Percentiles rank a stretch among this genome's conserved stretches.
phyloP scores from a whole-genome alignment of 2,329 filamentous ascomycete genomes.

The Fusarium brachygibbosum region DNA sequence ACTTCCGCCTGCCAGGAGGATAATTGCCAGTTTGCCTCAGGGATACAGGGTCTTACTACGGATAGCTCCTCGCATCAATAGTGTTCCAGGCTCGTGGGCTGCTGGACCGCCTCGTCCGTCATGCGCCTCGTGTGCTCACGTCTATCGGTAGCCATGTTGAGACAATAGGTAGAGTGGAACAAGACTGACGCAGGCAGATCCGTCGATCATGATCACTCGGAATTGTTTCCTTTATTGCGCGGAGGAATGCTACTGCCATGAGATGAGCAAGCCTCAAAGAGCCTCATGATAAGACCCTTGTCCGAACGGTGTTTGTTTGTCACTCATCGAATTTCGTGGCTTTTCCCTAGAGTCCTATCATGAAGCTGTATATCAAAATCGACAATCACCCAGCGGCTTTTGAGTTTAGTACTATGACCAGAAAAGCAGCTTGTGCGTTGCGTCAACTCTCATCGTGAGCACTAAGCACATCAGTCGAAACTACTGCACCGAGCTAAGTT shows the following conservation, averaged over 20 bases:
- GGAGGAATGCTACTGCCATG: constrained; percentile 20
- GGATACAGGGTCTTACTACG: constrained; percentile 10
- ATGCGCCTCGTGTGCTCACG: constrained; percentile 37
- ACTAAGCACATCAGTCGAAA: constrained; percentile 37
- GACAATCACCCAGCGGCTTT: constrained; percentile 43
- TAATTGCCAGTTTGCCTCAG: constrained; percentile 22
- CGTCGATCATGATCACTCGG: constrained; percentile 27
- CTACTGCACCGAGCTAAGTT: not conserved
- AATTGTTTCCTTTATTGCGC: constrained; percentile 17
- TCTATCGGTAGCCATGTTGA: constrained; percentile 31
- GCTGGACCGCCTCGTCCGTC: constrained; percentile 36
- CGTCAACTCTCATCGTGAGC: constrained; percentile 47
- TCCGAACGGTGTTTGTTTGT: constrained; percentile 14
- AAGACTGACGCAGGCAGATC: constrained; percentile 10
- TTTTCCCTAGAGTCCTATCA: constrained; percentile 19
- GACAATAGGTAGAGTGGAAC: constrained; percentile 21
- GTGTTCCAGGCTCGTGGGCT: constrained; percentile 32
- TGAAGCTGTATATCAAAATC: constrained; percentile 17
- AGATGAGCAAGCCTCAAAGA: constrained; percentile 19
- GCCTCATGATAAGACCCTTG: constrained; percentile 41
- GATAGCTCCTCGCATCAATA: constrained; percentile 35
- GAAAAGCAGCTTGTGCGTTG: constrained; percentile 44
- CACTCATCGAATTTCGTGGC: constrained; percentile 22
- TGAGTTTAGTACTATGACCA: constrained; percentile 44
- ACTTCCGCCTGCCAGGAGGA: constrained; percentile 15